Percentiles rank a stretch among this genome's conserved stretches.
Evolutionary conservation across 345 rosid genomes (phyloP).

Genomic region (Xanthoceras sorbifolium): DNA sequence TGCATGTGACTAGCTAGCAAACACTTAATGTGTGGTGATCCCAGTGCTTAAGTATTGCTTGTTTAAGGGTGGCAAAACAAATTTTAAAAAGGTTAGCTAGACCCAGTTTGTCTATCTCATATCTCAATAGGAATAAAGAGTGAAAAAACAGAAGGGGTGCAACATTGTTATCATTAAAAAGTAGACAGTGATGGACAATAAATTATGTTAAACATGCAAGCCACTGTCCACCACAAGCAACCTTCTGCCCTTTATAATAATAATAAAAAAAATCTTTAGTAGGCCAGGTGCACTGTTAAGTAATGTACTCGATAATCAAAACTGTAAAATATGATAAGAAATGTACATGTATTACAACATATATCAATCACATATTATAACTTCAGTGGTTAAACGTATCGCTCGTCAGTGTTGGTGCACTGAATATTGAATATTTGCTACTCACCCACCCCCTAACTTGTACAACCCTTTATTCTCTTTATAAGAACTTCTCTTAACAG

Average conservation of each 20-base stretch:
- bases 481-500: slow-evolving; percentile 12
- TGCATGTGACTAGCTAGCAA: not conserved
- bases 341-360: too few species aligned
- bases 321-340: too few species aligned
- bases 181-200: slow-evolving; percentile 20
- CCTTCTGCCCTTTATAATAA: slow-evolving; percentile 6
- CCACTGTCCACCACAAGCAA: slow-evolving; percentile 21
- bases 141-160: slow-evolving; percentile 5
- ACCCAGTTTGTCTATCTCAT: not conserved
- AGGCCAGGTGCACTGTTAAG: too few species aligned
- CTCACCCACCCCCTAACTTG: slow-evolving; percentile 10
- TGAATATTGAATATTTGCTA: too few species aligned
- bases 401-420: too few species aligned
- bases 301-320: too few species aligned
- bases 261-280: too few species aligned
- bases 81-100: not conserved
- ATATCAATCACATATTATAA: too few species aligned
- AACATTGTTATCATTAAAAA: slow-evolving; percentile 27
- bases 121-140: not conserved
- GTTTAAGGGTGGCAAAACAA: not conserved
- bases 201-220: slow-evolving; percentile 28
- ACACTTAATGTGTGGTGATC: not conserved
- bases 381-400: too few species aligned
- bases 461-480: slow-evolving; percentile 11
- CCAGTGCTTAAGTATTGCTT: not conserved